phyloP scores from a whole-genome alignment of 495 filamentous ascomycete species.

The Xylaria curta region DNA sequence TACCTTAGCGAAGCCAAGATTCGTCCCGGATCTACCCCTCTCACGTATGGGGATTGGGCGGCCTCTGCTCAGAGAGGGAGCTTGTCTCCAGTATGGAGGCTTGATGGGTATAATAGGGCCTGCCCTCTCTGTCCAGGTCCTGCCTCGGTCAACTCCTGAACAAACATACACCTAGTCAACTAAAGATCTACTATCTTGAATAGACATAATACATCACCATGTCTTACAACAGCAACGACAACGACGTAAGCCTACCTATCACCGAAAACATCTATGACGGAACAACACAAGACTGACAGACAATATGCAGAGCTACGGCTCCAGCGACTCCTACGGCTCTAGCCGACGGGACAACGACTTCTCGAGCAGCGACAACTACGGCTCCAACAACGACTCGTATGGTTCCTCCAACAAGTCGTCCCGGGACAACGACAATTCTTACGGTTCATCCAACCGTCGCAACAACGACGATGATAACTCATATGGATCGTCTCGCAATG shows the following conservation, averaged over 20 bases:
- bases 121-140: neutral
- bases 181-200: neutral
- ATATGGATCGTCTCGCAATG: conserved; percentile 27
- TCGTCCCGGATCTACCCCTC: conserved; percentile 31
- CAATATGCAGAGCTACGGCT: conserved; percentile 32
- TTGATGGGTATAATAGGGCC: conserved; percentile 9
- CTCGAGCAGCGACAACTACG: conserved; percentile 18
- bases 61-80: conserved; percentile 13
- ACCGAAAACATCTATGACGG: neutral
- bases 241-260: conserved; percentile 23
- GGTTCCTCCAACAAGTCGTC: conserved; percentile 26
- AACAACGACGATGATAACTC: conserved; percentile 27
- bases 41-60: conserved; percentile 12
- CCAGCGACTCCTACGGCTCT: conserved; percentile 27
- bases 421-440: conserved; percentile 26
- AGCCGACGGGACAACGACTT: conserved; percentile 26
- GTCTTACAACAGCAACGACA: conserved; percentile 40
- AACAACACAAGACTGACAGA: conserved; percentile 24
- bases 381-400: conserved; percentile 31
- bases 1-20: conserved; percentile 20
- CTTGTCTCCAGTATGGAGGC: neutral
- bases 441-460: conserved; percentile 22
- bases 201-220: conserved; percentile 30
- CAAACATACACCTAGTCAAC: neutral
- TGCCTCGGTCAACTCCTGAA: neutral